phyloP scores from a whole-genome alignment of 371 early-diverging fungal species.

The Haplosporangium sp. region DNA sequence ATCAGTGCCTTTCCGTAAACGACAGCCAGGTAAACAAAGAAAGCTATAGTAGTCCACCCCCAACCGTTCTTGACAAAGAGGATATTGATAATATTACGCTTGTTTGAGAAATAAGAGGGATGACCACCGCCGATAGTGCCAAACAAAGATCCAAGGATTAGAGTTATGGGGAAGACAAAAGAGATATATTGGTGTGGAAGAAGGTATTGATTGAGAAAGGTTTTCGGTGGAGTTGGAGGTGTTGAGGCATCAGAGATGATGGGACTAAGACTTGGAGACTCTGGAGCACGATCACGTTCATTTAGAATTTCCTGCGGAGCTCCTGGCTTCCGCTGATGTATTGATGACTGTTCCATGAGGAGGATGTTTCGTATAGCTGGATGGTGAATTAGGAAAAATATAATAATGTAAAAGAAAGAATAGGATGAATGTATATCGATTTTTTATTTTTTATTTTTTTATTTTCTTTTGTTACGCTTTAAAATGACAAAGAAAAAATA shows the following conservation, averaged over 20 bases:
- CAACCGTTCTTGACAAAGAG: conserved; percentile 88
- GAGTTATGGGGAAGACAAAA: conserved; percentile 41
- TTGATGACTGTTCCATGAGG: conserved; percentile 29
- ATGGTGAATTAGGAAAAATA: neutral
- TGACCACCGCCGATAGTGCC: conserved; percentile 53
- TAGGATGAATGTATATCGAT: too few species aligned
- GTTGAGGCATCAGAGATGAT: conserved; percentile 22
- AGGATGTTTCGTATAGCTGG: neutral
- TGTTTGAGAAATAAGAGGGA: conserved; percentile 70
- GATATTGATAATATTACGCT: conserved; percentile 80
- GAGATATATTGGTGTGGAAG: conserved; percentile 42
- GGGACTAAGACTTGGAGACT: conserved; percentile 33
- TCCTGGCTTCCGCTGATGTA: conserved; percentile 22
- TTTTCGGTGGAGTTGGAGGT: conserved; percentile 9
- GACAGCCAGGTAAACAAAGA: conserved; percentile 56
- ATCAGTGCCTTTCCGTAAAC: conserved; percentile 39
- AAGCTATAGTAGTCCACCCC: conserved; percentile 81
- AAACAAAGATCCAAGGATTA: conserved; percentile 39
- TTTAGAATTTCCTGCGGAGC: neutral
- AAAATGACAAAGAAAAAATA: neutral
- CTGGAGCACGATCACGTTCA: conserved; percentile 34
- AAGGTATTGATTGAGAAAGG: conserved; percentile 19
- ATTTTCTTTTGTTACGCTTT: too few species aligned
- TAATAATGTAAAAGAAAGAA: neutral
- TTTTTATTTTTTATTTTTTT: too few species aligned